Evolutionary conservation across 371 early-diverging fungal species (phyloP).

Genomic region (Rhizomucor miehei): DNA sequence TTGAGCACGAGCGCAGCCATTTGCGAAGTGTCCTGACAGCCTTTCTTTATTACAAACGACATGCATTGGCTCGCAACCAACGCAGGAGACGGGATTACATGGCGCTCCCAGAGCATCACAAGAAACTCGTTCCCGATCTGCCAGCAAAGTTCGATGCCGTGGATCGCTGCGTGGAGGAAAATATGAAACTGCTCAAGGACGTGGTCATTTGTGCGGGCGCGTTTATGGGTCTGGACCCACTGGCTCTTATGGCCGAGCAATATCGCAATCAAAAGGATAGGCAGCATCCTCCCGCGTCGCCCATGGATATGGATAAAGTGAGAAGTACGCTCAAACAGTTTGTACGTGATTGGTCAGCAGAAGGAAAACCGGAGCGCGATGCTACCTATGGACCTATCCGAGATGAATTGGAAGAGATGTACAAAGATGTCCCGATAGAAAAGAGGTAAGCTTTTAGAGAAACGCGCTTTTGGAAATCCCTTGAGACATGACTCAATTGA

Average conservation of each 20-base stretch:
- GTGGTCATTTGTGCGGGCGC: conserved; percentile 38
- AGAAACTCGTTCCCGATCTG: conserved; percentile 52
- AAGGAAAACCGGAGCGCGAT: conserved; percentile 77
- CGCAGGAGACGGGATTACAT: conserved; percentile 70
- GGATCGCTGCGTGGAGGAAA: conserved; percentile 47
- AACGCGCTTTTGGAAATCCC: no score
- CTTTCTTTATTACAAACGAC: conserved; percentile 68
- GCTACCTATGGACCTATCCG: conserved; percentile 80
- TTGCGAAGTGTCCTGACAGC: conserved; percentile 68
- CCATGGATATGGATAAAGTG: conserved; percentile 85
- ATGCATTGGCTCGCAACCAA: conserved; percentile 65
- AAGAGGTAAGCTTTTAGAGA: conserved; percentile 30
- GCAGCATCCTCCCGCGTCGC: conserved; percentile 47
- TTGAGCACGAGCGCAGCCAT: conserved; percentile 32
- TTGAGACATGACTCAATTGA: not conserved
- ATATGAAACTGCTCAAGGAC: conserved; percentile 41
- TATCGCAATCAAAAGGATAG: conserved; percentile 15
- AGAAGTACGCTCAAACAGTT: conserved; percentile 86
- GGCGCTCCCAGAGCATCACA: conserved; percentile 64
- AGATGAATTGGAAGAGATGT: conserved; percentile 62
- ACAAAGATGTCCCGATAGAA: conserved; percentile 35
- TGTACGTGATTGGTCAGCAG: conserved; percentile 90
- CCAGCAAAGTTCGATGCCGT: conserved; percentile 51
- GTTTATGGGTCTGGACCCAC: conserved; percentile 42
- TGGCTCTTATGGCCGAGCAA: conserved; percentile 43